Evolutionary conservation across 2,329 filamentous ascomycete species (phyloP), one percentile per base, ranked within the genome.

Genomic region (Aspergillus sp.): DNA sequence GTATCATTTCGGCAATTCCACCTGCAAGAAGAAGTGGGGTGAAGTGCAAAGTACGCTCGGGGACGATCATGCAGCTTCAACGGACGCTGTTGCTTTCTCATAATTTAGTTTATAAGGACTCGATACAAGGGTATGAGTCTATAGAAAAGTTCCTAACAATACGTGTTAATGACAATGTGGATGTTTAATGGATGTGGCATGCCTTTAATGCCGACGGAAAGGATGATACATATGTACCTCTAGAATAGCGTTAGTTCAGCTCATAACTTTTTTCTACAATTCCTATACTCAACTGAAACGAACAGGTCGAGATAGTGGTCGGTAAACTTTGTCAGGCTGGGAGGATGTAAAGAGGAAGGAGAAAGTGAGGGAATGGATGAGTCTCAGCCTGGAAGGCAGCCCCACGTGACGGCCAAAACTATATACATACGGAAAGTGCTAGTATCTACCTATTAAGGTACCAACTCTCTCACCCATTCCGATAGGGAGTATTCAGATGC

Each of bases 11-110:
- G 84, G 83, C 3, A 82, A 84, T 63, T 79, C 83, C 2, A 86
- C 85, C 0, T 86, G 83, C 65, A 85, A 86, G 70, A 85, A 83
- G 73, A 86, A 85, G 73, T 87, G 83, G 80, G 70, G 76, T 15
- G 80, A 85, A 67, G 64, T 82, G 17, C 64, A 75, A 50, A 60
- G 61, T 15, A 59, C 69, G 8, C 37, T 15, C 59, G 69, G 9
- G 27, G 42, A 33, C 40, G 30, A 24, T 54, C 19, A 5, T 19
- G 5, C 8, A 22, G 22, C 39, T 13, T 11, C n/a, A 30, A 42
- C 9, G n/a, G 22, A 17, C 30, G 34, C 13, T n/a, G 39, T 19
- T 34, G 5, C 11, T 47, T 12, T 30, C 17, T 37, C 6, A 30
- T 7, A 11, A 17, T 17, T 19, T 27, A 24, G n/a, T 30, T 30